Conservation (phyloP, 2,329 filamentous ascomycete species). For the Decorospora gaudefroyi region DNA sequence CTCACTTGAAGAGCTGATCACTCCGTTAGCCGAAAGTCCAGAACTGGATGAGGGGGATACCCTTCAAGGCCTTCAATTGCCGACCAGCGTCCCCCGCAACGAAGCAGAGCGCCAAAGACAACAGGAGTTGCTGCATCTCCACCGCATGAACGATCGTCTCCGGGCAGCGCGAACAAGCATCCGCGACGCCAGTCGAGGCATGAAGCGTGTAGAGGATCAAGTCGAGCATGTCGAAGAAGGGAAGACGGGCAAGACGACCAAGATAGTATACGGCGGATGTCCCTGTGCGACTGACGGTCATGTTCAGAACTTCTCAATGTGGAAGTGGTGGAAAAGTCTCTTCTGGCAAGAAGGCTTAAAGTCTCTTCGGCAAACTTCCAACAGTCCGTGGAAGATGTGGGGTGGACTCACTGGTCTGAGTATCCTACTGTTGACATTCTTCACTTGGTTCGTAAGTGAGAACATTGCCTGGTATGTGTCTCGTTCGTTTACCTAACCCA, state of each 20-base stretch:
- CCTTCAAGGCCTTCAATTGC: conserved; percentile 35
- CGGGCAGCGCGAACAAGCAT: conserved; percentile 50
- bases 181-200: conserved; percentile 51
- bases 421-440: conserved; percentile 48
- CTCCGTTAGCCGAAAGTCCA: conserved; percentile 28
- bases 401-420: conserved; percentile 48
- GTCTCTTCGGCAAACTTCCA: conserved; percentile 14
- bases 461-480: conserved; percentile 51
- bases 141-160: conserved; percentile 50
- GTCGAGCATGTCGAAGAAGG: conserved; percentile 44
- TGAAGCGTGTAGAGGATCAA: conserved; percentile 49
- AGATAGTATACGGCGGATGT: conserved; percentile 23
- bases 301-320: conserved; percentile 22
- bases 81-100: conserved; percentile 38
- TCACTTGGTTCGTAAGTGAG: conserved; percentile 57
- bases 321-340: conserved; percentile 30
- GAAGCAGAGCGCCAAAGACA: conserved; percentile 51
- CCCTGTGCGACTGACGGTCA: conserved; percentile 21
- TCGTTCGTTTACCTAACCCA: conserved; percentile 5
- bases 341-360: conserved; percentile 37
- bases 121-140: conserved; percentile 50
- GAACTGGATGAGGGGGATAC: conserved; percentile 45
- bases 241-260: conserved; percentile 16
- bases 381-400: conserved; percentile 23
- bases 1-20: conserved; percentile 53